Percentiles rank a stretch among this genome's conserved stretches.
Conservation (phyloP, 1,139 yeast species). For the Scheffersomyces titani region DNA sequence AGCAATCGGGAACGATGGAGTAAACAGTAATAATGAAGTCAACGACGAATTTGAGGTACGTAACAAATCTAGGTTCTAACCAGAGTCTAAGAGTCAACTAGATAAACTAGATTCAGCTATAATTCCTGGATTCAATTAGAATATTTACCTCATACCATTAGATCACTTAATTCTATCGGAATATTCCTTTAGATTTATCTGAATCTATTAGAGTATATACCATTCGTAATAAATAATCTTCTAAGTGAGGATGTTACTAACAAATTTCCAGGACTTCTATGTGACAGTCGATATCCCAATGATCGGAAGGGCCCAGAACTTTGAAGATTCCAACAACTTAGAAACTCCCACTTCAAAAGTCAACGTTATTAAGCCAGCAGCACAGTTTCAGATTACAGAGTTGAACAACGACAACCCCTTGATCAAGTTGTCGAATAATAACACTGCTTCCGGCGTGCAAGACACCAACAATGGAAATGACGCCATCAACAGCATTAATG, state of each 20-base stretch:
- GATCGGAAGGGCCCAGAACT: constrained; percentile 25
- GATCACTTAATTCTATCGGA: no score
- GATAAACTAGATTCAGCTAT: not conserved
- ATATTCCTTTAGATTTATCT: no score
- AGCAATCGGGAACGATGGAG: not conserved
- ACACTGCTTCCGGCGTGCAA: constrained; percentile 3
- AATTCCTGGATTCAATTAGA: not conserved
- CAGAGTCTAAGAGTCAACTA: not conserved
- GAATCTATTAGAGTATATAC: not conserved
- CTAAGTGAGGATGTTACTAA: constrained; percentile 13
- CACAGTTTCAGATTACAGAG: constrained; percentile 44
- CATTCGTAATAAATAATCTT: not conserved
- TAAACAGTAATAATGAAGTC: not conserved
- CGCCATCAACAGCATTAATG: constrained; percentile 29
- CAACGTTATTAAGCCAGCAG: constrained; percentile 38
- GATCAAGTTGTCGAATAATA: constrained; percentile 40
- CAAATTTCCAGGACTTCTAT: constrained; percentile 34
- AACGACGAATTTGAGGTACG: constrained; percentile 41
- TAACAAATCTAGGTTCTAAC: constrained; percentile 3
- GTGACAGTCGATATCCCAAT: constrained; percentile 46
- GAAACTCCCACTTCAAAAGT: constrained; percentile 14
- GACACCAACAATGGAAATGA: constrained; percentile 4
- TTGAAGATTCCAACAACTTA: constrained; percentile 11
- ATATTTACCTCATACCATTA: not conserved
- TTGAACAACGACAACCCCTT: constrained; percentile 36